Evolutionary conservation across 2,329 filamentous ascomycete species (phyloP).

Genomic region (Huntiella moniliformis): DNA sequence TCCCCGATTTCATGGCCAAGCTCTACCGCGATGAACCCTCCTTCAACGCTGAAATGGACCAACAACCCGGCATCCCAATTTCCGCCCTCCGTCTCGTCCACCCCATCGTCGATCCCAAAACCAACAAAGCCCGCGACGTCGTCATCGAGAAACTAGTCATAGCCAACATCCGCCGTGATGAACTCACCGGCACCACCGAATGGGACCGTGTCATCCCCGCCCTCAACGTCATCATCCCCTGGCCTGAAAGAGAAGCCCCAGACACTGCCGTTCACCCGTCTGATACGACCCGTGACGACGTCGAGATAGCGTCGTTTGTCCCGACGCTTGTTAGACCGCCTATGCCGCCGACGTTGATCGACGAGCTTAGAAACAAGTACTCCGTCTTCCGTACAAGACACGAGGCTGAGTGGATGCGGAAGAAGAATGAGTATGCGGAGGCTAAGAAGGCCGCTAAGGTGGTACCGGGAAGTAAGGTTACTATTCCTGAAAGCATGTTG

Average conservation of each 20-base stretch:
- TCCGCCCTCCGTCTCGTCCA: conserved; percentile 65
- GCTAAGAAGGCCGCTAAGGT: conserved; percentile 21
- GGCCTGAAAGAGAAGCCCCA: conserved; percentile 45
- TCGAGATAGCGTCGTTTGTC: conserved; percentile 56
- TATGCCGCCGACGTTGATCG: conserved; percentile 58
- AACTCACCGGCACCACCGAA: conserved; percentile 24
- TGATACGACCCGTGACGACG: conserved; percentile 61
- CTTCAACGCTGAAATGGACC: conserved; percentile 18
- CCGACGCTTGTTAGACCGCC: conserved; percentile 62
- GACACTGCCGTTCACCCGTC: conserved; percentile 33
- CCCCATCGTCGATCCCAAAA: conserved; percentile 47
- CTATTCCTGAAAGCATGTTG: conserved; percentile 23
- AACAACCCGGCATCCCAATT: conserved; percentile 43
- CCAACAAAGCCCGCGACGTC: conserved; percentile 49
- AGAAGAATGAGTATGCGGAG: conserved; percentile 40
- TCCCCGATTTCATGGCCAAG: conserved; percentile 11
- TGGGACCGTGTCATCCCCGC: conserved; percentile 47
- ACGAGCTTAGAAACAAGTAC: conserved; percentile 74
- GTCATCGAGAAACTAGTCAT: conserved; percentile 55
- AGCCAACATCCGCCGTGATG: conserved; percentile 23
- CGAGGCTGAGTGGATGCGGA: conserved; percentile 50
- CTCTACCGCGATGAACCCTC: conserved; percentile 23
- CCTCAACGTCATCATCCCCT: conserved; percentile 55
- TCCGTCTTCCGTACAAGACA: conserved; percentile 66
- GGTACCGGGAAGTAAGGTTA: conserved; percentile 13